A percentile compares a stretch with the other conserved stretches of the same genome.
Evolutionary conservation across 129 eudicot genomes (phyloP).

Genomic region (Deinandra increscens): DNA sequence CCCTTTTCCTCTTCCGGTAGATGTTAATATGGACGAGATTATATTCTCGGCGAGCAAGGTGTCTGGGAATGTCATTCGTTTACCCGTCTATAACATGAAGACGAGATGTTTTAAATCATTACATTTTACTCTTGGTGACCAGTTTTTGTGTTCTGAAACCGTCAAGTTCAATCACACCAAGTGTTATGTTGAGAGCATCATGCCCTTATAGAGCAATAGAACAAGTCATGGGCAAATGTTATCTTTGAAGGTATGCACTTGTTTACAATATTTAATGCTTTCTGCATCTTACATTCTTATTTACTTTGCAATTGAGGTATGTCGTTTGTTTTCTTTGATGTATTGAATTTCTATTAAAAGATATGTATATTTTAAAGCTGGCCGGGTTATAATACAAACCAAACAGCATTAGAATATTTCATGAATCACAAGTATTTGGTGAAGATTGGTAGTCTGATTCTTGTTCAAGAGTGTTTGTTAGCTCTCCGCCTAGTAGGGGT

Average conservation of each 20-base stretch:
- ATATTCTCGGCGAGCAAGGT: neutral
- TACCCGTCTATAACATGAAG: conserved; percentile 14
- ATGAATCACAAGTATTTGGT: neutral
- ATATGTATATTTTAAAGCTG: too few relatives aligned
- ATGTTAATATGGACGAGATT: neutral
- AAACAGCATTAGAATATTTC: too few relatives aligned
- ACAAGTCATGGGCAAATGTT: neutral
- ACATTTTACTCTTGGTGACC: neutral
- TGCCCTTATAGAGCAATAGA: neutral
- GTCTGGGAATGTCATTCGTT: neutral
- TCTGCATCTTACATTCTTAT: neutral
- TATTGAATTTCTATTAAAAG: too few relatives aligned
- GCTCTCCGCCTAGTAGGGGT: too few relatives aligned
- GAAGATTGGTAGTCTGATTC: neutral
- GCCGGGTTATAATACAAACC: too few relatives aligned
- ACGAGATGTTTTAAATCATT: neutral
- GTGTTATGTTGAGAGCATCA: conserved; percentile 17
- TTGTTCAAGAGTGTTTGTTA: neutral
- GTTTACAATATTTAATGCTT: neutral
- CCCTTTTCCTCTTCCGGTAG: neutral
- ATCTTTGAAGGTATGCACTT: neutral
- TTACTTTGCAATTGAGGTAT: neutral
- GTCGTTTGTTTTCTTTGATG: neutral
- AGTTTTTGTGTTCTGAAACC: neutral
- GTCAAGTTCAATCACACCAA: neutral